Conservation (phyloP, 495 filamentous ascomycete species). For the Aspergillus cavernicola region DNA sequence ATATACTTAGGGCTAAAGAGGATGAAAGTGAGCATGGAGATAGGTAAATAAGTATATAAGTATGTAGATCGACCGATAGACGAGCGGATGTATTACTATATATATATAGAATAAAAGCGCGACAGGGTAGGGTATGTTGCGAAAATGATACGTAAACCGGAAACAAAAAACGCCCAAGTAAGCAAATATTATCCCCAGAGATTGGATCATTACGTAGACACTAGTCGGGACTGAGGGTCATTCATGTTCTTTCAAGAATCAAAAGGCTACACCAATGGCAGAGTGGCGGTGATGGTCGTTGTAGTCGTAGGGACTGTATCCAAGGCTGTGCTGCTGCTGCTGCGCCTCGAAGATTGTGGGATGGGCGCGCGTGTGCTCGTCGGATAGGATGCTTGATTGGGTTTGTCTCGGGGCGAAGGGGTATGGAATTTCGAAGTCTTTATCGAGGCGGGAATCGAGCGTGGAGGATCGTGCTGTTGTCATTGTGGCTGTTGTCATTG, state of each 20-base stretch:
- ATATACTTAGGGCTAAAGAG: no score
- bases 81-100: background rate
- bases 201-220: no score
- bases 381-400: conserved; percentile 1
- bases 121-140: background rate
- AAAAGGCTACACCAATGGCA: conserved; percentile 38
- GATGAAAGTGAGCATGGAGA: no score
- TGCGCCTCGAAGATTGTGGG: conserved; percentile 31
- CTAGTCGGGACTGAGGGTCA: no score
- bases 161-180: background rate
- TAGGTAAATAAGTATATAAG: no score
- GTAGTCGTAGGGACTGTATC: conserved; percentile 20
- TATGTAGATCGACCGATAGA: background rate
- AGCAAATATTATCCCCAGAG: no score
- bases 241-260: no score
- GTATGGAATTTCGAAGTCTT: conserved; percentile 19
- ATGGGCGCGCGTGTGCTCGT: conserved; percentile 2
- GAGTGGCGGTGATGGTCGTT: conserved; percentile 25
- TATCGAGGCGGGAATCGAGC: conserved; percentile 22
- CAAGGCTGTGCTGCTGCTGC: conserved; percentile 19
- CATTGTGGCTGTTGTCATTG: background rate
- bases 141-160: no score
- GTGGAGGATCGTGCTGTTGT: conserved; percentile 22
- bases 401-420: conserved; percentile 9
- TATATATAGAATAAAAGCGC: background rate